Evolutionary conservation across 2,329 filamentous ascomycete genomes (phyloP).

Genomic region (Escovopsis sp.): DNA sequence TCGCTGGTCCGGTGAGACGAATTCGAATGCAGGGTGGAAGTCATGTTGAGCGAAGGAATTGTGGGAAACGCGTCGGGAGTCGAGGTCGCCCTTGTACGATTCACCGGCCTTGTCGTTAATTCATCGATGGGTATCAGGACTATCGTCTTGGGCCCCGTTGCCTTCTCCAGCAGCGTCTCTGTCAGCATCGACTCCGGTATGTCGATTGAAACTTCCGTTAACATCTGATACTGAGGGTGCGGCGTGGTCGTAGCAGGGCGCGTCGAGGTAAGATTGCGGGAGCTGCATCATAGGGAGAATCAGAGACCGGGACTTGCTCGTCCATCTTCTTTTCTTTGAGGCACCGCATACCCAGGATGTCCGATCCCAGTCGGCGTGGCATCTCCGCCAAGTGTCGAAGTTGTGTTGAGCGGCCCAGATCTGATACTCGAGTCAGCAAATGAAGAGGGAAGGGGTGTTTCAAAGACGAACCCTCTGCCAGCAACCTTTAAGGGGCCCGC

Average conservation of each 20-base stretch:
- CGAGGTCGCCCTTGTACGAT: not conserved
- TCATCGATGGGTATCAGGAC: slow-evolving; percentile 1
- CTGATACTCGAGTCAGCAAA: not conserved
- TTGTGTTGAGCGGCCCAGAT: slow-evolving; percentile 3
- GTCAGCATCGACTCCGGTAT: slow-evolving; percentile 5
- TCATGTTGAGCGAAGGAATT: not conserved
- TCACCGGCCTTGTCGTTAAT: not conserved
- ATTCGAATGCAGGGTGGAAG: not conserved
- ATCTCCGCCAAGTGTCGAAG: not conserved
- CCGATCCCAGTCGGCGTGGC: slow-evolving; percentile 8
- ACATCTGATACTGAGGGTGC: slow-evolving; percentile 2
- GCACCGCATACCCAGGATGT: slow-evolving; percentile 1
- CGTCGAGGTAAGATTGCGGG: no score
- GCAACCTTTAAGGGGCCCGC: slow-evolving; percentile 22
- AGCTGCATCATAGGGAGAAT: no score
- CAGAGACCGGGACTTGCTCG: no score
- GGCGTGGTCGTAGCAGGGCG: slow-evolving; percentile 1
- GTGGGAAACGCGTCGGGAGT: not conserved
- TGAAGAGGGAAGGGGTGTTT: not conserved
- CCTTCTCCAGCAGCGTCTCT: not conserved
- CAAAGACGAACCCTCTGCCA: slow-evolving; percentile 15
- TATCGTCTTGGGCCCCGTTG: not conserved
- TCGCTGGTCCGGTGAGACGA: not conserved
- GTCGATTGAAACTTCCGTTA: slow-evolving; percentile 2
- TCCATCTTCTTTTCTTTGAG: no score